Percentiles rank a stretch among this genome's conserved stretches.
Conservation (phyloP, 495 filamentous ascomycete genomes). For the Penicillium argentinense region DNA sequence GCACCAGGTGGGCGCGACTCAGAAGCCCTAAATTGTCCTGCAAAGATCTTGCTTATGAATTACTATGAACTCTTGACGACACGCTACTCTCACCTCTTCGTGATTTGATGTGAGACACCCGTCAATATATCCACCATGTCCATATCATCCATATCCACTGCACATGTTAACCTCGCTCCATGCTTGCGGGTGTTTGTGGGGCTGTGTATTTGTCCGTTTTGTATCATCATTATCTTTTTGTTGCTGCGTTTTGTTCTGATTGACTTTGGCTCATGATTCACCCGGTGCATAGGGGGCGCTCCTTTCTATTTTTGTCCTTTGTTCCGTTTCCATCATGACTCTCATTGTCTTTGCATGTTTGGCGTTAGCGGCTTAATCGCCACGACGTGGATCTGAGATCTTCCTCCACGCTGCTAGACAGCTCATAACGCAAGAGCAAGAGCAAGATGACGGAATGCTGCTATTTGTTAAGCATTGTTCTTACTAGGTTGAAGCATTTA, state of each 20-base stretch:
- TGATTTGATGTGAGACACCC: neutral
- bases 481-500: too few relatives aligned
- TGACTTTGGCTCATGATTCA: neutral
- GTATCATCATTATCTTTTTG: too few relatives aligned
- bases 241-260: neutral
- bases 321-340: neutral
- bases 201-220: neutral
- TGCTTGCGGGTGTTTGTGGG: neutral
- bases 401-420: too few relatives aligned
- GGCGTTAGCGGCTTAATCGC: too few relatives aligned
- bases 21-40: slow-evolving; percentile 2
- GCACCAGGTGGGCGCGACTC: slow-evolving; percentile 43
- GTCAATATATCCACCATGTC: slow-evolving; percentile 3
- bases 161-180: slow-evolving; percentile 1
- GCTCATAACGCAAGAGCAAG: too few relatives aligned
- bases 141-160: neutral
- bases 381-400: too few relatives aligned
- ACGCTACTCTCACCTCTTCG: slow-evolving; percentile 5
- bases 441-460: too few relatives aligned
- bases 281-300: neutral
- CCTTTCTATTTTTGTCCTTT: slow-evolving; percentile 7
- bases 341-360: too few relatives aligned
- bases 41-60: slow-evolving; percentile 9
- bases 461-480: too few relatives aligned
- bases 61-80: slow-evolving; percentile 24